Conservation (phyloP, 176 grass and related monocot genomes). For the maize (Zea mays) region Zm-B73-REFERENCE-NAM-5.0 NC_050097.1:43080501-43081000, state of each 20-base stretch:
- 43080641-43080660: not conserved
- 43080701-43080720: conserved; percentile 2
- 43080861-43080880: not conserved
- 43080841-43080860: not conserved
- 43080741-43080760: conserved; percentile 7
- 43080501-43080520: not conserved
- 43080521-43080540: not conserved
- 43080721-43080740: conserved; percentile 12
- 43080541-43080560: not conserved
- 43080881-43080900: not conserved
- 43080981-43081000: not conserved
- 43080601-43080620: not conserved
- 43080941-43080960: not conserved
- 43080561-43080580: not conserved
- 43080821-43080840: conserved; percentile 5
- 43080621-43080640: conserved; percentile 20
- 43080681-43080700: conserved; percentile 31
- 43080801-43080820: conserved; percentile 39
- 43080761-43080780: conserved; percentile 27
- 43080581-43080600: conserved; percentile 32
- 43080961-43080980: not conserved
- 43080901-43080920: not conserved
- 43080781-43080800: conserved; percentile 13
- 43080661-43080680: not conserved
- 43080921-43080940: not conserved